These are phyloP conservation scores for Taphrina communis DNA, from an alignment of 1,139 yeast genomes.

Conservation along the genomic window DNA sequence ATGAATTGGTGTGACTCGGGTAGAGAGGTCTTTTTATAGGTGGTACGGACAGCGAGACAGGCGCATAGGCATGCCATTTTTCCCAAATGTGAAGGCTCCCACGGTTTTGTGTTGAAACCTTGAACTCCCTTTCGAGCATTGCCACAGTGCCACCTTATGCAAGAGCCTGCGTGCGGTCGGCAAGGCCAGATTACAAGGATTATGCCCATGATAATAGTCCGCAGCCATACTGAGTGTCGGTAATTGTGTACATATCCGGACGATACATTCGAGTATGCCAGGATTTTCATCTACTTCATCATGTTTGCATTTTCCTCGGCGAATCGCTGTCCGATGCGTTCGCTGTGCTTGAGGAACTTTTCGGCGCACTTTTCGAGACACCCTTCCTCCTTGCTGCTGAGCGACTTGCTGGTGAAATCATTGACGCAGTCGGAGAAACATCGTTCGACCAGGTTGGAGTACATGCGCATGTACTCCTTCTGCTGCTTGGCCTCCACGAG, in stretches of 20 bases:
- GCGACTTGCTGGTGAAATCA: slow-evolving; percentile 90
- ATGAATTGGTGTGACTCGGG: background rate
- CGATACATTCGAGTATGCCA: no score
- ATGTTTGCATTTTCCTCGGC: slow-evolving; percentile 73
- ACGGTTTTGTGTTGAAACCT: no score
- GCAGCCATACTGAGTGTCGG: background rate
- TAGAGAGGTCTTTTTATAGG: background rate
- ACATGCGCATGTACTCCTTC: slow-evolving; percentile 74
- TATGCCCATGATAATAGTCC: background rate
- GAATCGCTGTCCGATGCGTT: slow-evolving; percentile 98
- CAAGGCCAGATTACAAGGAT: no score
- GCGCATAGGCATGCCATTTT: slow-evolving; percentile 3
- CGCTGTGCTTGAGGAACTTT: slow-evolving; percentile 96
- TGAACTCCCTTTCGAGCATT: no score
- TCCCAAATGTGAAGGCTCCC: no score
- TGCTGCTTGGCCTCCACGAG: slow-evolving; percentile 96
- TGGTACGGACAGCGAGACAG: background rate
- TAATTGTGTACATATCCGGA: no score
- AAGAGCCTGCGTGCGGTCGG: no score
- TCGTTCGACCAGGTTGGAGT: slow-evolving; percentile 92
- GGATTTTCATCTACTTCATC: slow-evolving; percentile 21
- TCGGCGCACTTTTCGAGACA: slow-evolving; percentile 94
- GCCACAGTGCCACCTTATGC: no score
- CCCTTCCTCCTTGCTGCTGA: slow-evolving; percentile 79
- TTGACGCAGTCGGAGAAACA: slow-evolving; percentile 97